Percentiles rank a stretch among this genome's conserved stretches.
Conservation (phyloP, 257 asterid species). For the Misopates orontium region DNA sequence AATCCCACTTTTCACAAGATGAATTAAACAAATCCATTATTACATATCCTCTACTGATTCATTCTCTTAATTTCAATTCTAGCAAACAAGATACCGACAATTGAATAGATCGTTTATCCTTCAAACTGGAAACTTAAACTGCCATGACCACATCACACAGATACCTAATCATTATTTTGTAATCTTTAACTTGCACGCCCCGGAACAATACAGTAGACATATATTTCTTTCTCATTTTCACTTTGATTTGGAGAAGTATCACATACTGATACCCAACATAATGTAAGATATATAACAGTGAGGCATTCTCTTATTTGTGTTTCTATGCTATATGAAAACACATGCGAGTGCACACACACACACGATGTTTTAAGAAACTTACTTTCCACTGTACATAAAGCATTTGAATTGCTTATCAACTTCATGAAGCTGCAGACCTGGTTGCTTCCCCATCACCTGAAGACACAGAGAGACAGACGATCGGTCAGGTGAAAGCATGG, state of each 20-base stretch:
- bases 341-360: not conserved
- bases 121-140: too few species aligned
- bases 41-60: too few species aligned
- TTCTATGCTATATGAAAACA: constrained; percentile 1
- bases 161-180: too few species aligned
- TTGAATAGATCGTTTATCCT: too few species aligned
- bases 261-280: not conserved
- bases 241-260: not conserved
- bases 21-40: too few species aligned
- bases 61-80: too few species aligned
- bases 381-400: constrained; percentile 48
- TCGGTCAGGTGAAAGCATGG: constrained; percentile 2
- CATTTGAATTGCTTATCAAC: constrained; percentile 45
- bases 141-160: too few species aligned
- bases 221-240: not conserved
- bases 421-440: constrained; percentile 36
- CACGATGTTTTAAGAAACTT: constrained; percentile 27
- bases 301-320: not conserved
- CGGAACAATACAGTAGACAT: not conserved
- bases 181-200: too few species aligned
- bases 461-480: constrained; percentile 4
- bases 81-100: too few species aligned
- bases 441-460: constrained; percentile 42
- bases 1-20: too few species aligned
- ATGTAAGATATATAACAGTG: not conserved